Base-by-base conservation (phyloP, 257 asterid species). In the Avicennia marina region DNA sequence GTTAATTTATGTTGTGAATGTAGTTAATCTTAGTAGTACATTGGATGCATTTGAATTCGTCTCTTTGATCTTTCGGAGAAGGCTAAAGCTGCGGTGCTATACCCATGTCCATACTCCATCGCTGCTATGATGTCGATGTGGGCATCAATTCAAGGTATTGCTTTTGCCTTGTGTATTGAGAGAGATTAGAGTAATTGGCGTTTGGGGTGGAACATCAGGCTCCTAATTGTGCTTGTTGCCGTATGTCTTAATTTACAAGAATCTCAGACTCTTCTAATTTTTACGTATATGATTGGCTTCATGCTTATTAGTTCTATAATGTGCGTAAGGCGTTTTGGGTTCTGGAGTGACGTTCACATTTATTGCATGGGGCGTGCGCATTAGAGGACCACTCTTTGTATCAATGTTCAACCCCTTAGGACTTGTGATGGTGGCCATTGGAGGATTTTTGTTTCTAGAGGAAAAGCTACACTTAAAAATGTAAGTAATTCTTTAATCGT, bases 331-430 rank as follows among this genome's bases (percentile, higher is more conserved):
- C 7, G 21, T 66, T 24, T 15, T 84, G 50, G 94, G 84, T 5
- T 66, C 84, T 0, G 94, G 82, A 2, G 13, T 78, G 26, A 69
- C 74, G 78, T 75, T 74, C 1, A 67, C 72, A 1, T 58, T 73
- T 26, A 48, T 78, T 11, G 82, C 82, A 1, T 84, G 86, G 89
- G 75, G 80, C 25, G 69, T 81, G 2, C 70, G 77, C 4, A 62
- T 73, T 72, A 73, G 82, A 40, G 94, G 89, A 24, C 89, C 89
- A 8, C 63, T 80, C 26, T 83, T 83, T 13, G 86, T 76, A n/a
- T 75, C 94, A 0, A 44, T 70, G 7, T 83, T 83, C 71, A 75
- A 73, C 53, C 89, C 94, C 2, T 21, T 83, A 16, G 3, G 73
- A 66, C 82, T 81, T n/a, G 64, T 84, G 17, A 17, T 84, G 11